phyloP scores from a whole-genome alignment of 2,329 filamentous ascomycete species.

The Corinectria fuckeliana region DNA sequence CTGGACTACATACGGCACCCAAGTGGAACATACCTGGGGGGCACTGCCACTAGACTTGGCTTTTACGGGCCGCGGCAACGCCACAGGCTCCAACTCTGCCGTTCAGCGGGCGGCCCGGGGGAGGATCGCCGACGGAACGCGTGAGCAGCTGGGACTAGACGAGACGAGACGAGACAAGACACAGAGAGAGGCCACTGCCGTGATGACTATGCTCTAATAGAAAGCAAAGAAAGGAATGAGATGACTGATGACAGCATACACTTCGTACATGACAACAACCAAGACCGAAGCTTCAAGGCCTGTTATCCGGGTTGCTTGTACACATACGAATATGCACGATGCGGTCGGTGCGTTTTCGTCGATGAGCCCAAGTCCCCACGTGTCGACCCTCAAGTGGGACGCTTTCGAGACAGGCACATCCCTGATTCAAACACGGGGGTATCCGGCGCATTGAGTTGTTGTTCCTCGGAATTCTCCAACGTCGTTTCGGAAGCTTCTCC shows the following conservation, averaged over 20 bases:
- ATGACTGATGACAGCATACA: not conserved
- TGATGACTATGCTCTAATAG: not conserved
- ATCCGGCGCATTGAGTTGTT: slow-evolving; percentile 6
- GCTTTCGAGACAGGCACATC: slow-evolving; percentile 1
- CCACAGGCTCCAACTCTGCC: not conserved
- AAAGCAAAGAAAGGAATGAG: not conserved
- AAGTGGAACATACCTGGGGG: not conserved
- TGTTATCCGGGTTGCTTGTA: not conserved
- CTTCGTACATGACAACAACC: not conserved
- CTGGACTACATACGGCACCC: not conserved
- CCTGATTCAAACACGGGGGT: slow-evolving; percentile 7
- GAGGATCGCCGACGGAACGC: no score
- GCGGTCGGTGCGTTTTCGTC: no score
- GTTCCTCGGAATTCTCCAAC: not conserved
- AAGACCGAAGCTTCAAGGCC: not conserved
- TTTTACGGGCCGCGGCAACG: not conserved
- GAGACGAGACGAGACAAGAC: no score
- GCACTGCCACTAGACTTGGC: not conserved
- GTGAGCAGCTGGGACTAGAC: no score
- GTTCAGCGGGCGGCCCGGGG: no score
- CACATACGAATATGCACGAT: not conserved
- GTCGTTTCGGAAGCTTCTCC: not conserved
- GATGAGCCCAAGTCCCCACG: slow-evolving; percentile 17
- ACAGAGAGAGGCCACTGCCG: no score
- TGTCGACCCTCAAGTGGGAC: slow-evolving; percentile 25